Base-by-base conservation (phyloP, 768 basidiomycete species). In the Strobilomyces confusus region DNA sequence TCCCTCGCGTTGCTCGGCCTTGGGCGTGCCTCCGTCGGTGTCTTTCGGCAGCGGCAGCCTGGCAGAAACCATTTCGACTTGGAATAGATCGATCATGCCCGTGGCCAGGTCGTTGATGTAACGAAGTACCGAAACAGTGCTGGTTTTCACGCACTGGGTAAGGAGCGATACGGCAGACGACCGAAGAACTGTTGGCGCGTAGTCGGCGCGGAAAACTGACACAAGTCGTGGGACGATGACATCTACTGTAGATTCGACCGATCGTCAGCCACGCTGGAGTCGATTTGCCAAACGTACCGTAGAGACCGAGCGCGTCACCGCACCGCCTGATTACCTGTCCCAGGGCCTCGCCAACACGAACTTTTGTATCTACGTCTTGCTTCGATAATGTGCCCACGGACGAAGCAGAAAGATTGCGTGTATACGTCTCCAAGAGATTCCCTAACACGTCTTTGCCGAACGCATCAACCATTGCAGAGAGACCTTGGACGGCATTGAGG, bases 401-500 rank as follows among this genome's bases (percentile, higher is more conserved):
- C 2, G 67, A 70, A 9, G 72, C 71, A n/a, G 74, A 75, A 8
- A 81, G 68, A 8, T 81, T 81, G 52, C 77, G 78, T 1, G 78
- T 69, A 62, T 97, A 97, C 14, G 81, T 77, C 25, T 77, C 75
- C n/a, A 92, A 70, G 23, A 97, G 75, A 5, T 76, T 73, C 51
- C 74, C 73, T 9, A 95, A 67, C 13, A 94, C 84, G 12, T 91
- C 86, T 57, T 79, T 80, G 22, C 68, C 69, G 55, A 84, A 82
- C 2, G 75, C 76, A 61, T 93, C 86, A 0, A 87, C 92, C 80
- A 98, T 85, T 5, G 80, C 83, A n/a, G 86, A 81, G 1, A 98
- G 77, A 0, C 95, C 95, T 62, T 94, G 91, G 14, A 95, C 87
- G 1, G 89, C 93, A 63, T 93, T 93, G 48, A 98, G 74, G 64